Percentiles rank a stretch among this genome's conserved stretches.
Evolutionary conservation across 192 early-diverging fungal genomes (phyloP).

Genomic region (Coemansia sp.): DNA sequence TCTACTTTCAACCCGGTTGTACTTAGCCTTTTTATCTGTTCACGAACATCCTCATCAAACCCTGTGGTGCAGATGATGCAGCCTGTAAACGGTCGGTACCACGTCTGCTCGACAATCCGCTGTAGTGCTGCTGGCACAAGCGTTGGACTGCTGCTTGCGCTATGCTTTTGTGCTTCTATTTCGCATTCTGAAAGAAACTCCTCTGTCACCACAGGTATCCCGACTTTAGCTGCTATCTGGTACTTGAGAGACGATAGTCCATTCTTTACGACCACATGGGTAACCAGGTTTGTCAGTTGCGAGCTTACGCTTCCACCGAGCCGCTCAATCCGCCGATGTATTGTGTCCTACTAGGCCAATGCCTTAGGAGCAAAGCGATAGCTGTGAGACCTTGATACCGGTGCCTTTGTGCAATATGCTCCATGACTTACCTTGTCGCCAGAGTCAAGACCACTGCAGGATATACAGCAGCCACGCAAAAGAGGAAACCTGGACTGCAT

Average conservation of each 20-base stretch:
- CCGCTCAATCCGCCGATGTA: conserved; percentile 33
- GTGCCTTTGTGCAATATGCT: no score
- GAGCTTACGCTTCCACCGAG: conserved; percentile 39
- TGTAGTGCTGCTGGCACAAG: conserved; percentile 1
- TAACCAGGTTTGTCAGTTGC: conserved; percentile 43
- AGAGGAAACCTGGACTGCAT: conserved; percentile 23
- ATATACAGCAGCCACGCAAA: conserved; percentile 36
- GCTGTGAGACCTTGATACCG: no score
- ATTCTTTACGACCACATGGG: conserved; percentile 38
- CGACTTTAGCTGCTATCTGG: conserved; percentile 32
- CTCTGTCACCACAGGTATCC: conserved; percentile 41
- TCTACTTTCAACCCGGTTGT: neutral
- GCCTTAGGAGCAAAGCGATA: neutral
- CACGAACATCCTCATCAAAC: conserved; percentile 26
- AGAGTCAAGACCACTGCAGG: conserved; percentile 43
- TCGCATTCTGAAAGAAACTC: conserved; percentile 47
- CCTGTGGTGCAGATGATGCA: conserved; percentile 47
- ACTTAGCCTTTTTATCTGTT: conserved; percentile 32
- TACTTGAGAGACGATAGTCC: conserved; percentile 35
- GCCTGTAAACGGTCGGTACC: conserved; percentile 44
- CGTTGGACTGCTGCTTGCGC: neutral
- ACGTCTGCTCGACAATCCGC: conserved; percentile 19
- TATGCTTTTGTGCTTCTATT: conserved; percentile 13
- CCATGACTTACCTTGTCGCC: conserved; percentile 31
- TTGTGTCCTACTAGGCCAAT: conserved; percentile 16